A percentile compares a stretch with the other conserved stretches of the same genome.
Evolutionary conservation across 345 rosid genomes (phyloP).

Genomic region (Melaleuca quinquenervia): DNA sequence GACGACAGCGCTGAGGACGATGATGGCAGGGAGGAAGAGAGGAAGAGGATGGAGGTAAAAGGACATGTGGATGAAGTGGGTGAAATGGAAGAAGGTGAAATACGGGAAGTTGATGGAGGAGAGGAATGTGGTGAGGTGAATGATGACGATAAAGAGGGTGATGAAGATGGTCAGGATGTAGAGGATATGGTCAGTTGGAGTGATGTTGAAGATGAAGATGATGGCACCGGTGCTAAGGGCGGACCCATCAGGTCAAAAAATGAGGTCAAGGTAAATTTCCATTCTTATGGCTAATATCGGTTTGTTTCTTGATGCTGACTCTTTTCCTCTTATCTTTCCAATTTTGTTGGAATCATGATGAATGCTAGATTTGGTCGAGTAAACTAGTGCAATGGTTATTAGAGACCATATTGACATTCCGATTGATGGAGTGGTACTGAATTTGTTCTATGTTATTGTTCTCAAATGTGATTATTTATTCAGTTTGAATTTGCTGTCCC

Average conservation of each 20-base stretch:
- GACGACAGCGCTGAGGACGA: not conserved
- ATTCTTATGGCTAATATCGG: not conserved
- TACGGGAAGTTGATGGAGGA: not conserved
- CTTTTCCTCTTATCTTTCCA: not conserved
- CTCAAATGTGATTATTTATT: not conserved
- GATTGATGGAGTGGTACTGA: not conserved
- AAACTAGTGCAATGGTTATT: not conserved
- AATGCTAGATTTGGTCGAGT: not conserved
- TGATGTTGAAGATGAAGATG: slow-evolving; percentile 37
- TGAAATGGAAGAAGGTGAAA: slow-evolving; percentile 17
- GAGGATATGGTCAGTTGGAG: slow-evolving; percentile 39
- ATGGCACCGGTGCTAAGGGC: slow-evolving; percentile 17
- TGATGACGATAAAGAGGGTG: slow-evolving; percentile 6
- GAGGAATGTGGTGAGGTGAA: not conserved
- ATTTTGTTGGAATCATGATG: not conserved
- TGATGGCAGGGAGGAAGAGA: not conserved
- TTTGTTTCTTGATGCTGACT: not conserved
- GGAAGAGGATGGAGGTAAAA: not conserved
- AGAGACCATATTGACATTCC: not conserved
- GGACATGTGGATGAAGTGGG: not conserved
- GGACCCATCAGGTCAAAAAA: slow-evolving; percentile 79
- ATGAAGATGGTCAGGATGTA: slow-evolving; percentile 21
- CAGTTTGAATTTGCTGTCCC: not conserved
- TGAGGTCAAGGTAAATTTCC: slow-evolving; percentile 50
- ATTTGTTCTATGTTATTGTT: not conserved